Percentiles rank a stretch among this genome's conserved stretches.
Evolutionary conservation across 768 basidiomycete species (phyloP).

Genomic region (Suillus hirtellus): DNA sequence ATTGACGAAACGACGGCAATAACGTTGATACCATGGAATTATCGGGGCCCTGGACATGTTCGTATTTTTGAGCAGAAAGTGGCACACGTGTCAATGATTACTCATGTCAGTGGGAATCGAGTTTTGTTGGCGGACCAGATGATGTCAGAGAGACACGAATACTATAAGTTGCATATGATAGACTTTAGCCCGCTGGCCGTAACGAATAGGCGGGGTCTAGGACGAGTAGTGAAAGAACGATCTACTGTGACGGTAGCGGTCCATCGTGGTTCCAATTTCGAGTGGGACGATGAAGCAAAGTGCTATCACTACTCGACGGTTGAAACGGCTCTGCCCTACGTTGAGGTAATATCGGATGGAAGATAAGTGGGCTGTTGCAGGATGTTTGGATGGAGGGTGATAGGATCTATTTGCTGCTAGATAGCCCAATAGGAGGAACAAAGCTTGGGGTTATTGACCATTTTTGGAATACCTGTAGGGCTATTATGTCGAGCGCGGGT

Average conservation of each 20-base stretch:
- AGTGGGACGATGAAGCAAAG: background rate
- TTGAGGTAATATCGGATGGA: background rate
- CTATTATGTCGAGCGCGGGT: background rate
- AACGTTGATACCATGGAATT: background rate
- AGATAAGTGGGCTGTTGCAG: background rate
- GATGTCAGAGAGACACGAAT: background rate
- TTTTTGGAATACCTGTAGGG: background rate
- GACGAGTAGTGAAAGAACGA: background rate
- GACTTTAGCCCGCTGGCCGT: background rate
- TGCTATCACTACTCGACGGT: background rate
- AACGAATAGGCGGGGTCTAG: background rate
- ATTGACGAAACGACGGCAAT: background rate
- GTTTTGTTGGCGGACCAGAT: background rate
- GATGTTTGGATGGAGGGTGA: background rate
- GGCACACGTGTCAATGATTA: background rate
- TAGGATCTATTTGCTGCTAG: background rate
- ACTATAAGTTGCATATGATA: background rate
- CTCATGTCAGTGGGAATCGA: background rate
- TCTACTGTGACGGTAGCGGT: background rate
- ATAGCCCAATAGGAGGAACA: background rate
- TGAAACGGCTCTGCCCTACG: background rate
- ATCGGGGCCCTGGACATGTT: background rate
- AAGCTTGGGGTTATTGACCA: background rate
- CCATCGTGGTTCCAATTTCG: background rate
- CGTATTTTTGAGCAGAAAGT: no score